A percentile compares a stretch with the other conserved stretches of the same genome.
phyloP scores from a whole-genome alignment of 495 filamentous ascomycete species.

The Pyrenula massariospora region DNA sequence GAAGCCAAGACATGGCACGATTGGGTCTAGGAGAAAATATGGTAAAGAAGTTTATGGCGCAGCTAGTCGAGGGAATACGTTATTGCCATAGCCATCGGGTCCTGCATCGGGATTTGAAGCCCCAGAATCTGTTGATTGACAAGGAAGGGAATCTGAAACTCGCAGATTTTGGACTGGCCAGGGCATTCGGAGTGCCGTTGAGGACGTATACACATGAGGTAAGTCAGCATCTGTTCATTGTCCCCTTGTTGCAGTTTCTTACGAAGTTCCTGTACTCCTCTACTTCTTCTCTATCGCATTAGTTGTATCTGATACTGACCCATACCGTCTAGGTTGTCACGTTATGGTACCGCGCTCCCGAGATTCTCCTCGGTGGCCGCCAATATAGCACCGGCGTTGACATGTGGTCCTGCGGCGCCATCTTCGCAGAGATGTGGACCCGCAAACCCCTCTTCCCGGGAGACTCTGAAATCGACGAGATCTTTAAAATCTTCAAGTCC shows the following conservation, averaged over 20 bases:
- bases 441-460: conserved; percentile 95
- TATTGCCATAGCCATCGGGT: conserved; percentile 96
- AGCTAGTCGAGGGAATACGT: conserved; percentile 79
- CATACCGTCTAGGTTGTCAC: conserved; percentile 62
- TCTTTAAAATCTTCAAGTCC: conserved; percentile 98
- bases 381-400: conserved; percentile 98
- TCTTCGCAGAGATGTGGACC: conserved; percentile 99
- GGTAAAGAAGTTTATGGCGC: conserved; percentile 96
- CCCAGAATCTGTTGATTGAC: conserved; percentile 93
- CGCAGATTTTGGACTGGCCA: conserved; percentile 92
- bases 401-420: conserved; percentile 98
- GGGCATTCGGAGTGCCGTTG: conserved; percentile 92
- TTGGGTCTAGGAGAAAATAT: conserved; percentile 80
- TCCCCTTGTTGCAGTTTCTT: not conserved
- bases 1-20: conserved; percentile 49
- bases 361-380: conserved; percentile 91
- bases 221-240: conserved; percentile 2
- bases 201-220: conserved; percentile 97
- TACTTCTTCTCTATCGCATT: not conserved
- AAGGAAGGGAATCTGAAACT: conserved; percentile 92
- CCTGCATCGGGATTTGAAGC: conserved; percentile 92
- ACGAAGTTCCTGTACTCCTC: too few species aligned
- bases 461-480: conserved; percentile 98
- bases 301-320: not conserved
- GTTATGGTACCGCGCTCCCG: conserved; percentile 95